These are phyloP conservation scores for Pythium coloratum DNA, from an alignment of 352 stramenopile genomes.

Conservation along the genomic window DNA sequence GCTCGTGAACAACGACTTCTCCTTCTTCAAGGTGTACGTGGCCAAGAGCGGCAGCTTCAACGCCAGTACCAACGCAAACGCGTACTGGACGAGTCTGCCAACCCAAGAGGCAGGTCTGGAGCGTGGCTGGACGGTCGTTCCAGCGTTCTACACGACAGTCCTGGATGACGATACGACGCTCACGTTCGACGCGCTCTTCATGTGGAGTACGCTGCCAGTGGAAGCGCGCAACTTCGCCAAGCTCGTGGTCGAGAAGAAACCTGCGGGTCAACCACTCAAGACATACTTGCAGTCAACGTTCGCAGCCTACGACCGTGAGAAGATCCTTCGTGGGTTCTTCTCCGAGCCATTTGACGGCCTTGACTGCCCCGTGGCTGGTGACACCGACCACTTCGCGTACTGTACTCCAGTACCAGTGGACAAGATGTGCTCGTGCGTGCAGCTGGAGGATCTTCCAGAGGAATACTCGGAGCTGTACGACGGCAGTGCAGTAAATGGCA, in stretches of 20 bases:
- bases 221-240: slow-evolving; percentile 10
- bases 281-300: slow-evolving; percentile 2
- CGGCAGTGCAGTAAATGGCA: slow-evolving; percentile 7
- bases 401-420: slow-evolving; percentile 16
- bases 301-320: neutral
- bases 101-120: neutral
- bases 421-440: slow-evolving; percentile 13
- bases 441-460: slow-evolving; percentile 17
- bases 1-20: neutral
- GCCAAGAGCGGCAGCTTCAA: slow-evolving; percentile 6
- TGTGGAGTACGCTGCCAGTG: slow-evolving; percentile 10
- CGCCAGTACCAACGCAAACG: neutral
- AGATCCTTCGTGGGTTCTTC: slow-evolving; percentile 18
- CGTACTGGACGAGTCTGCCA: slow-evolving; percentile 8
- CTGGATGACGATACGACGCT: neutral
- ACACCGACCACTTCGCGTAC: slow-evolving; percentile 22
- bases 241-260: slow-evolving; percentile 10
- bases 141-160: slow-evolving; percentile 3
- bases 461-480: slow-evolving; percentile 21
- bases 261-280: slow-evolving; percentile 1
- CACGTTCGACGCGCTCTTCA: slow-evolving; percentile 11
- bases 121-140: neutral
- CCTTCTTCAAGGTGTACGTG: slow-evolving; percentile 14
- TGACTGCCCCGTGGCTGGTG: slow-evolving; percentile 11
- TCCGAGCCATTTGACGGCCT: slow-evolving; percentile 3